These are phyloP conservation scores for Hymenoscyphus fructigenus DNA, from an alignment of 2,329 filamentous ascomycete species.

Conservation along the genomic window DNA sequence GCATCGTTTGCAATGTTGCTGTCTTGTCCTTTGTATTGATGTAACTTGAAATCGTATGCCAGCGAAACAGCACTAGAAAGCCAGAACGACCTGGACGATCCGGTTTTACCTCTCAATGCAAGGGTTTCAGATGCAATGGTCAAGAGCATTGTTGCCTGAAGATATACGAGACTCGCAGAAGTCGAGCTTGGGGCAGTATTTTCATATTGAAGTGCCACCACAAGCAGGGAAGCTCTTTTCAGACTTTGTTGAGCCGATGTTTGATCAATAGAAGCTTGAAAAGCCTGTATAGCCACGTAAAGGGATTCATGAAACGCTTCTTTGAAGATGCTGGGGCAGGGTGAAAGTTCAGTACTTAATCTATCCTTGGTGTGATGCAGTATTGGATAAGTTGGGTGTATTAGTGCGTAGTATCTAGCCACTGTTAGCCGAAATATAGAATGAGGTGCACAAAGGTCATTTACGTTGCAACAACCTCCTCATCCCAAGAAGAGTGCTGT, in stretches of 20 bases:
- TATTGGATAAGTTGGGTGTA: slow-evolving; percentile 68
- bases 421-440: slow-evolving; percentile 23
- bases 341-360: slow-evolving; percentile 55
- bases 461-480: slow-evolving; percentile 43
- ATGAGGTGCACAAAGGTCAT: slow-evolving; percentile 14
- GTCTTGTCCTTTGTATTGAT: slow-evolving; percentile 45
- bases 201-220: slow-evolving; percentile 46
- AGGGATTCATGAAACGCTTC: slow-evolving; percentile 66
- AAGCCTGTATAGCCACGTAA: slow-evolving; percentile 57
- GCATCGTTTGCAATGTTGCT: slow-evolving; percentile 46
- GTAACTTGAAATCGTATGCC: slow-evolving; percentile 64
- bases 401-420: slow-evolving; percentile 59
- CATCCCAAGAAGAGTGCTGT: slow-evolving; percentile 44
- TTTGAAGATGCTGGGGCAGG: slow-evolving; percentile 56
- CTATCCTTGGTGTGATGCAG: slow-evolving; percentile 56
- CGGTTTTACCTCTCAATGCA: slow-evolving; percentile 43
- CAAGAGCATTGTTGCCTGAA: slow-evolving; percentile 66
- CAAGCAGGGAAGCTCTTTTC: slow-evolving; percentile 44
- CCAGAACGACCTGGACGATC: slow-evolving; percentile 49
- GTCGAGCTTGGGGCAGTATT: slow-evolving; percentile 41
- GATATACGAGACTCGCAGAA: slow-evolving; percentile 52
- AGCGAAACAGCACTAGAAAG: slow-evolving; percentile 65
- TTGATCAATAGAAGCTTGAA: slow-evolving; percentile 39
- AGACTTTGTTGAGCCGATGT: slow-evolving; percentile 38
- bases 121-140: slow-evolving; percentile 64